Base-by-base conservation (phyloP, 805 yeast species). In the Alloascoidea hylecoeti region DNA sequence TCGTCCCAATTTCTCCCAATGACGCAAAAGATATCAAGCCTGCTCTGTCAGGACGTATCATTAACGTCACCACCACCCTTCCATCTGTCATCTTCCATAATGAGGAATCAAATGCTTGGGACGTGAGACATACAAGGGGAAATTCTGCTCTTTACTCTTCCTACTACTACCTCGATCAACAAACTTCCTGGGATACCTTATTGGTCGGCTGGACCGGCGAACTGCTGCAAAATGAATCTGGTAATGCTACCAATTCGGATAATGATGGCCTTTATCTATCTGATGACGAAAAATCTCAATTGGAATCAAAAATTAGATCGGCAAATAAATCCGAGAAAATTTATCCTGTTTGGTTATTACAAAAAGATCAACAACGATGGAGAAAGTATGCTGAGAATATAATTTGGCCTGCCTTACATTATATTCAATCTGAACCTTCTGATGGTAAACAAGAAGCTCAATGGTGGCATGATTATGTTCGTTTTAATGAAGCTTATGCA, bases 181-280 rank as follows among this genome's bases (percentile, higher is more conserved):
- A 75, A 35, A 70, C 88, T 0, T 70, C 75, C 16, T 89, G 96
- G 92, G 94, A 86, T 44, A 78, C 88, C 35, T 83, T 85, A 46
- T 60, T 84, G 37, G 75, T 92, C 38, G 96, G 85, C 1, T 92
- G 98, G 98, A 82, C 96, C 0, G 98, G 98, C 35, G 97, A 86
- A 56, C 64, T 92, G 43, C 19, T 37, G 6, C 35, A 39, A 13
- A 38, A 40, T 9, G 35, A 42, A 18, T 32, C 39, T 14, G 41
- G 41, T 5, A 16, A 41, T 35, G 37, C 45, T 16, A 33, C 23
- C 18, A 38, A 41, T 18, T 36, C 27, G 3, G 38, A 23, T 34
- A 61, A 65, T 38, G 75, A 65, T 28, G 88, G 80, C 46, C 80
- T 74, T 45, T 78, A 73, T 51, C 58, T 73, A 46, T 64, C 67